Conservation (phyloP, 2,329 filamentous ascomycete species). For the Cryphonectria radicalis region DNA sequence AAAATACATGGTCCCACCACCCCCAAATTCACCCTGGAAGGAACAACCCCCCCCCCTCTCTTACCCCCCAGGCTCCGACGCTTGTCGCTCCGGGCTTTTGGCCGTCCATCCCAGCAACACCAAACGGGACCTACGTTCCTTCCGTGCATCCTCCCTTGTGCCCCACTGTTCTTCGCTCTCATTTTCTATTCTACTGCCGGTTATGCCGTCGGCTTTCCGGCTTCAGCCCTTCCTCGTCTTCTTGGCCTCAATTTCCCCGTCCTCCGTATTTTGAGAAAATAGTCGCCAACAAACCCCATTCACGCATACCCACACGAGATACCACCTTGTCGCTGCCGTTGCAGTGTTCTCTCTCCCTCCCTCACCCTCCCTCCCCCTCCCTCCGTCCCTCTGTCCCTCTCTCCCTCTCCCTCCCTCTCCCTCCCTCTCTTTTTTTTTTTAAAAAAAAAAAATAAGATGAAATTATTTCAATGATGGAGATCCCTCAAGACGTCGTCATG, state of each 20-base stretch:
- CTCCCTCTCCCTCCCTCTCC: too few relatives aligned
- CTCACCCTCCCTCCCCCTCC: too few relatives aligned
- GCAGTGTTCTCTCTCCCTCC: too few relatives aligned
- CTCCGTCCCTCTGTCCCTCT: too few relatives aligned
- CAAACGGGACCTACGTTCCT: slow-evolving; percentile 18
- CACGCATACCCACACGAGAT: neutral
- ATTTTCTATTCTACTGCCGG: slow-evolving; percentile 18
- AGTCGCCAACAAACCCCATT: neutral
- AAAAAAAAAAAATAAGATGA: neutral
- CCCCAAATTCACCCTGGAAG: slow-evolving; percentile 14
- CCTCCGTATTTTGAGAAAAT: neutral
- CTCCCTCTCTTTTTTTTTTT: too few relatives aligned
- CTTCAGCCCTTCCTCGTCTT: neutral
- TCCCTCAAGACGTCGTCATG: neutral
- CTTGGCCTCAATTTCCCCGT: neutral
- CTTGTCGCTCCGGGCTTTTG: slow-evolving; percentile 23
- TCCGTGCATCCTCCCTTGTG: slow-evolving; percentile 25
- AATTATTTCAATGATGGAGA: neutral
- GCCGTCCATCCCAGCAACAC: slow-evolving; percentile 15
- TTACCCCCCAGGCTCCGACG: slow-evolving; percentile 18
- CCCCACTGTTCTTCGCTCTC: slow-evolving; percentile 28
- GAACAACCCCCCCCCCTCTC: too few relatives aligned
- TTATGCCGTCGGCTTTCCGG: slow-evolving; percentile 17
- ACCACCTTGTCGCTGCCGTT: neutral
- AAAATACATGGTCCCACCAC: neutral